These are phyloP conservation scores for Ascochyta pisi DNA, from an alignment of 2,329 filamentous ascomycete species.

Conservation along the genomic window DNA sequence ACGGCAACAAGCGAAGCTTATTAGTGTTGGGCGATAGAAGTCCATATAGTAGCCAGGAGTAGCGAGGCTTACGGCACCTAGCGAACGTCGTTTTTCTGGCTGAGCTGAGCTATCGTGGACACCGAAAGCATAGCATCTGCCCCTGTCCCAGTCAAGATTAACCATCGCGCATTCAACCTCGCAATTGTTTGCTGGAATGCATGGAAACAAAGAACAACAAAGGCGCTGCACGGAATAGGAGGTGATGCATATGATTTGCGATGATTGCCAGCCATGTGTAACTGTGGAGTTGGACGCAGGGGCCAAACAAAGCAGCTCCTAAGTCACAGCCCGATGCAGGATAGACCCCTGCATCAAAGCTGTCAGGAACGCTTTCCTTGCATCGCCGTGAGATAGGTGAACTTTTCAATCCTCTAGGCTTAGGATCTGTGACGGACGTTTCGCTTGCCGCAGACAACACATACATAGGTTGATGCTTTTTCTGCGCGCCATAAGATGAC, in stretches of 20 bases:
- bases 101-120: slow-evolving; percentile 26
- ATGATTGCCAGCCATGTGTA: slow-evolving; percentile 22
- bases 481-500: slow-evolving; percentile 2
- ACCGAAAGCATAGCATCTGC: slow-evolving; percentile 7
- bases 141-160: not conserved
- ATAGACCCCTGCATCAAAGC: slow-evolving; percentile 20
- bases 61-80: slow-evolving; percentile 16
- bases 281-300: slow-evolving; percentile 20
- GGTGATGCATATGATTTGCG: slow-evolving; percentile 16
- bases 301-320: slow-evolving; percentile 18
- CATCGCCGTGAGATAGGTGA: slow-evolving; percentile 19
- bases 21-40: slow-evolving; percentile 9
- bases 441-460: slow-evolving; percentile 18
- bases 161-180: not conserved
- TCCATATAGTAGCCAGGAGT: slow-evolving; percentile 8
- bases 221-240: slow-evolving; percentile 16
- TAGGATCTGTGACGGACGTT: slow-evolving; percentile 18
- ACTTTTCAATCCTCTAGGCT: slow-evolving; percentile 16
- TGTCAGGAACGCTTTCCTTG: slow-evolving; percentile 23
- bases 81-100: slow-evolving; percentile 18
- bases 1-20: slow-evolving; percentile 7
- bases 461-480: slow-evolving; percentile 11
- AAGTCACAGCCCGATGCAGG: slow-evolving; percentile 17
- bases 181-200: slow-evolving; percentile 1
- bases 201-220: slow-evolving; percentile 11